Evolutionary conservation across 2,329 filamentous ascomycete genomes (phyloP), one percentile per base, ranked within the genome.

Genomic region (Gnomoniopsis sp.): DNA sequence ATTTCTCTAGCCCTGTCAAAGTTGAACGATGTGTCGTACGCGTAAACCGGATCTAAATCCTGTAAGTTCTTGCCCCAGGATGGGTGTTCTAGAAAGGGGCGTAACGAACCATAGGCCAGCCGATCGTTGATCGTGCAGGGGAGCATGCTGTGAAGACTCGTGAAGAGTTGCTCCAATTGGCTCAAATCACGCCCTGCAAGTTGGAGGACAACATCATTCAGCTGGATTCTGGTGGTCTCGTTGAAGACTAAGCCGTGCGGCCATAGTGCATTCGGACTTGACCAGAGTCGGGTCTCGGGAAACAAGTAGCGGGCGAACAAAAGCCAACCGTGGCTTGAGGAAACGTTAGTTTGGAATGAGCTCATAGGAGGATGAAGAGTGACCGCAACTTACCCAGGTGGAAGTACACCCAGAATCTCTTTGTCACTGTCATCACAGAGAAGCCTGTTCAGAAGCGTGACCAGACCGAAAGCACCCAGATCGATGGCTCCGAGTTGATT

Each of bases 1-100:
- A 96, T 82, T 17, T 85, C 83, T 66, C 84, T 87, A 43, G 73
- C 74, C 36, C 87, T 80, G 53, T 93, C 89, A 62, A 90, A 88
- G 49, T 77, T 72, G 67, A 79, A 83, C 4, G 75, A 75, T 3
- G 88, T 75, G 0, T 90, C 83, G 62, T 87, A 88, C 15, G 79
- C 77, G 65, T 88, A 88, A 7, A 81, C 77, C 53, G 79, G 76
- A 62, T 63, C 60, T 64, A 30, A 3, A 38, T 34, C 10, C 6
- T 19, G 43, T 48, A n/a, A 55, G 21, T n/a, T 2, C 47, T 43
- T 38, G 33, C 38, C 43, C n/a, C 21, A 8, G 4, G 19, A 7
- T 15, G 36, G 12, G 26, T 19, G 3, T n/a, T 12, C 36, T 12
- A 17, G 22, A 36, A n/a, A 8, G 43, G 33, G 17, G n/a, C 22